Base-by-base conservation (phyloP, 2,329 filamentous ascomycete species). In the Aspergillus arachidicola region DNA sequence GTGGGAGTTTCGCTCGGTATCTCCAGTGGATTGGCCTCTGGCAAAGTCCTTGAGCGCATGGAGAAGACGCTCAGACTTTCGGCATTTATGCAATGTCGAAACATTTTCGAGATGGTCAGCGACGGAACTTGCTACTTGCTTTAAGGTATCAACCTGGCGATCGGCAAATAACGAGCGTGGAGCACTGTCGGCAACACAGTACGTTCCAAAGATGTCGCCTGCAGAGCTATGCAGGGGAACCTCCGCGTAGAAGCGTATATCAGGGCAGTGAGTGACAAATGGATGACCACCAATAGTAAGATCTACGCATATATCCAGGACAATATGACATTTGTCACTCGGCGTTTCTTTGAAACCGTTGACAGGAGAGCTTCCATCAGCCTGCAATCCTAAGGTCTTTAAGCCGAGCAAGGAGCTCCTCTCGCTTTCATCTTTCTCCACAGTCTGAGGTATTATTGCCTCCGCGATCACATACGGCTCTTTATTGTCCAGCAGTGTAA, bases 91-190 rank as follows among this genome's bases (percentile, higher is more conserved):
- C 14, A 82, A 79, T 19, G 83, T 79, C 50, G 83, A 76, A 4
- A 83, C 82, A 75, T 81, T 83, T 66, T 88, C 85, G 1, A 90
- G 74, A 63, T 89, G 86, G 26, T 83, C 80, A 71, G 86, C 84
- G 19, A 87, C 78, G 1, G 84, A 84, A 16, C 51, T 36, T 2
- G 66, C 64, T n/a, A 67, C 54, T 28, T 67, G 62, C 3, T 57
- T 58, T 5, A 68, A 45, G 14, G 55, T 61, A 3, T 38, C 34
- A n/a, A 68, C 23, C 2, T 64, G 53, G 4, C 57, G 32, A 1
- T 71, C 65, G 5, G 63, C 61, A 16, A 90, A 73, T 0, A 80
- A 80, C 0, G 58, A 36, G 9, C 85, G 82, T 0, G 85, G 82
- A 26, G 79, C 79, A 51, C 87, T 82, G 67, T 89, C 87, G 0